Evolutionary conservation across 2,329 filamentous ascomycete genomes (phyloP), one percentile per base, ranked within the genome.

Genomic region (Gaeumannomyces tritici): DNA sequence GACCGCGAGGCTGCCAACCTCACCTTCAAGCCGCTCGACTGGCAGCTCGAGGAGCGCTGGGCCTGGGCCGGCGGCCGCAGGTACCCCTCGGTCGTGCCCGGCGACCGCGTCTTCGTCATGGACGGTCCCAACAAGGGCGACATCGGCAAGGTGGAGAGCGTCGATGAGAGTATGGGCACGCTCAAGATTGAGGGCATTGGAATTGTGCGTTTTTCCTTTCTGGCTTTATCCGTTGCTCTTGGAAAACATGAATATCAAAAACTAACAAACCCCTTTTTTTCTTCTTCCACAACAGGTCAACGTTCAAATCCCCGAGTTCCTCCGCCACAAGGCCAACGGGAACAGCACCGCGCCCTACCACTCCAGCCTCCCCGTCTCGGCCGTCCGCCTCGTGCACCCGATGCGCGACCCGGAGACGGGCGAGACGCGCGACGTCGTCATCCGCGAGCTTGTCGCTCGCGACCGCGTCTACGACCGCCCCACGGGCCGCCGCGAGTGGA

Each of bases 71-170:
- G 83, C 57, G 80, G 79, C 47, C 67, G 74, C 35, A 77, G 78
- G 67, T 81, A 81, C 73, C 78, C 90, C 65, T 88, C 86, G 67
- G 77, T 93, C 63, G 83, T 80, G 28, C 71, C 76, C 4, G 86
- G 87, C 8, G 95, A 98, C 75, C 84, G 95, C 64, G 92, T 97
- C 35, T 90, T 93, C 61, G 77, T 98, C 63, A 76, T 91, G 62
- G 85, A 88, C 64, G 93, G 93, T 11, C 83, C 82, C 47, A 89
- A 95, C 70, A 89, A 87, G 77, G 92, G 92, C 69, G 90, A 88
- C 77, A 95, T 99, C 74, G 90, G 90, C 60, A 77, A 78, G n/a
- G 84, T 98, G 57, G 74, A 73, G 64, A 73, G 77, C 1, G 77
- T 96, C 57, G 76, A 85, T 66, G 65, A 70, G 5, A 74, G 80